These are phyloP conservation scores for Urochloa ruziziensis DNA, from an alignment of 176 grass and related monocot genomes.

Conservation along the genomic window DNA sequence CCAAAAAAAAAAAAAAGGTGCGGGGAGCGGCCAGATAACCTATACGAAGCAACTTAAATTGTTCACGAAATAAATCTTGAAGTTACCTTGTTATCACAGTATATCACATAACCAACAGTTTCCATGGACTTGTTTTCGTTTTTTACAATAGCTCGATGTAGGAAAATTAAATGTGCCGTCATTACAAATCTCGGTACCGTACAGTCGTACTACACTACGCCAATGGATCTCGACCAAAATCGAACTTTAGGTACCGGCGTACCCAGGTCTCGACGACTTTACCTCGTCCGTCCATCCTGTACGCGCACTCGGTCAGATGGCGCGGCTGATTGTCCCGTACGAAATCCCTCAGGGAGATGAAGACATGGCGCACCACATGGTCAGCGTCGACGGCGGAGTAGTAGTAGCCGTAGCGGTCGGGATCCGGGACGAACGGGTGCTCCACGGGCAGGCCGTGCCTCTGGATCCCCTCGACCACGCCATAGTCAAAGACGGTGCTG, in stretches of 20 bases:
- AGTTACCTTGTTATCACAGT: no score
- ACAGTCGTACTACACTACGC: no score
- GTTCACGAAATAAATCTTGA: no score
- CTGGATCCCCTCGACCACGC: not conserved
- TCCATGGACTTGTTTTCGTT: no score
- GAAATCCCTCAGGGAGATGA: not conserved
- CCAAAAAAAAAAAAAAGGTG: no score
- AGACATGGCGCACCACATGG: not conserved
- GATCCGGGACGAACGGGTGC: not conserved
- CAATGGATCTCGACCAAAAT: not conserved
- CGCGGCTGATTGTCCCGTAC: not conserved
- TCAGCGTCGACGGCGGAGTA: not conserved
- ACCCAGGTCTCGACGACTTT: not conserved
- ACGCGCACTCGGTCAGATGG: not conserved
- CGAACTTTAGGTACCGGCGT: not conserved
- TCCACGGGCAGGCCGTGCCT: not conserved
- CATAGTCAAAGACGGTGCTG: no score
- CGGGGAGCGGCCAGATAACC: no score
- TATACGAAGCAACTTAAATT: no score
- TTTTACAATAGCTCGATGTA: no score
- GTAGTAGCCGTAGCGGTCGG: not conserved
- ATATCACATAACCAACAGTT: no score
- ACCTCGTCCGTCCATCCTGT: not conserved
- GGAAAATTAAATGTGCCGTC: no score
- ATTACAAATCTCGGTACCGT: no score